Evolutionary conservation across 2,329 filamentous ascomycete species (phyloP).

Genomic region (Paecilomyces niveus): DNA sequence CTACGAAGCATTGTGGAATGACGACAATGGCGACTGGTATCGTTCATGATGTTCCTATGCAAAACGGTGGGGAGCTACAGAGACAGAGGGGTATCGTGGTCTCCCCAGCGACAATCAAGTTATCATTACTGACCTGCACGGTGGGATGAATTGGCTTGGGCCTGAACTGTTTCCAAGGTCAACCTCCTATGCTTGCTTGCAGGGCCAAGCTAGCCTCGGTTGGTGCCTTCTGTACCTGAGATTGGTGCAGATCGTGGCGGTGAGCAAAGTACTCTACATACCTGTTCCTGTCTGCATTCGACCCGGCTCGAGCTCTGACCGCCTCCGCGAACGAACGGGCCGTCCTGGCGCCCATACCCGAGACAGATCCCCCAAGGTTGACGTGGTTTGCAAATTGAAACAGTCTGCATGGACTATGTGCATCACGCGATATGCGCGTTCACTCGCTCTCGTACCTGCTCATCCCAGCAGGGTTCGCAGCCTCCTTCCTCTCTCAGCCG

Average conservation of each 20-base stretch:
- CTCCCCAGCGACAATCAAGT: not conserved
- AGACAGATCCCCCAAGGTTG: not conserved
- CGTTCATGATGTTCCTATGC: not conserved
- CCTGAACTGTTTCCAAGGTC: not conserved
- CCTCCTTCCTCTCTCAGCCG: not conserved
- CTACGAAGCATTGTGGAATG: not conserved
- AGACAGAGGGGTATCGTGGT: no score
- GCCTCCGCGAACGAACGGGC: not conserved
- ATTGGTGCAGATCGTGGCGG: not conserved
- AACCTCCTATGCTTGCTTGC: not conserved
- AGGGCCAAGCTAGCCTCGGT: not conserved
- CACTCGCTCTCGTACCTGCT: not conserved
- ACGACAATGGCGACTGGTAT: not conserved
- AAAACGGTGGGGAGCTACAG: not conserved
- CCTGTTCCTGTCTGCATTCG: not conserved
- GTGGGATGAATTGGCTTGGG: not conserved
- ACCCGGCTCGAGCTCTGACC: not conserved
- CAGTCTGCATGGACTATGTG: not conserved
- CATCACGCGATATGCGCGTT: not conserved
- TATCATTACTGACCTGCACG: not conserved
- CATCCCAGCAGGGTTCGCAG: not conserved
- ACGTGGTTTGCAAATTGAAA: not conserved
- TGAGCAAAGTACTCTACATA: not conserved
- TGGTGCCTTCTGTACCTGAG: not conserved
- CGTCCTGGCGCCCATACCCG: not conserved